Conservation (phyloP, 306 rosid genomes). For the Pterocarpus macrocarpus region DNA sequence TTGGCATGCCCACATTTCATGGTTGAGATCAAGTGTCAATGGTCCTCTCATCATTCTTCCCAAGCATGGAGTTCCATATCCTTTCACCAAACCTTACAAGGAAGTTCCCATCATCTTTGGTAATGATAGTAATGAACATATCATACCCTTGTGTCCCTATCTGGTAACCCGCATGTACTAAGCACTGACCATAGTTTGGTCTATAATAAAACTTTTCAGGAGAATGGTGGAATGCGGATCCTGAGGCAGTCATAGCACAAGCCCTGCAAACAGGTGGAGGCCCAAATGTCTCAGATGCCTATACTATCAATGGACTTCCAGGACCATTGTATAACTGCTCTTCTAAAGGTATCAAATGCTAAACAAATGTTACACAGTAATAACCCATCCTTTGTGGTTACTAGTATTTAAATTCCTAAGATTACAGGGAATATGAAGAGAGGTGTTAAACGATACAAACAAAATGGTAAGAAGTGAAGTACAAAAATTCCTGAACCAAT, state of each 20-base stretch:
- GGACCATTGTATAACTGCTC: constrained; percentile 75
- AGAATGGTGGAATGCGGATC: constrained; percentile 75
- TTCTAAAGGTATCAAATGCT: constrained; percentile 54
- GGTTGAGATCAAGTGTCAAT: constrained; percentile 71
- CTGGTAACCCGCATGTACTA: not conserved
- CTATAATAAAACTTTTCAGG: constrained; percentile 48
- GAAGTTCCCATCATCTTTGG: constrained; percentile 59
- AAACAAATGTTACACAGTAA: not conserved
- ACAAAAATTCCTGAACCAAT: no score
- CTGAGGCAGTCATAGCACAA: constrained; percentile 67
- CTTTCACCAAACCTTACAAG: constrained; percentile 54
- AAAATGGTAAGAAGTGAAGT: no score
- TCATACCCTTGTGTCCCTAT: not conserved
- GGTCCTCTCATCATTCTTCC: constrained; percentile 73
- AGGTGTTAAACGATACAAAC: no score
- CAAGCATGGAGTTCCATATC: constrained; percentile 59
- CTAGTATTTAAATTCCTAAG: no score
- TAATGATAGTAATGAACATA: constrained; percentile 2
- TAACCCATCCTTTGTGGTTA: no score
- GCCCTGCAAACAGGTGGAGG: constrained; percentile 72
- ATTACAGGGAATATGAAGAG: no score
- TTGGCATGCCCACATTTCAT: constrained; percentile 78
- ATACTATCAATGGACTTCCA: constrained; percentile 72
- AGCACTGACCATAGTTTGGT: not conserved
- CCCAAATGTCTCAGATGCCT: constrained; percentile 79